Conservation (phyloP, 768 basidiomycete species). For the Naganishia vishniacii region DNA sequence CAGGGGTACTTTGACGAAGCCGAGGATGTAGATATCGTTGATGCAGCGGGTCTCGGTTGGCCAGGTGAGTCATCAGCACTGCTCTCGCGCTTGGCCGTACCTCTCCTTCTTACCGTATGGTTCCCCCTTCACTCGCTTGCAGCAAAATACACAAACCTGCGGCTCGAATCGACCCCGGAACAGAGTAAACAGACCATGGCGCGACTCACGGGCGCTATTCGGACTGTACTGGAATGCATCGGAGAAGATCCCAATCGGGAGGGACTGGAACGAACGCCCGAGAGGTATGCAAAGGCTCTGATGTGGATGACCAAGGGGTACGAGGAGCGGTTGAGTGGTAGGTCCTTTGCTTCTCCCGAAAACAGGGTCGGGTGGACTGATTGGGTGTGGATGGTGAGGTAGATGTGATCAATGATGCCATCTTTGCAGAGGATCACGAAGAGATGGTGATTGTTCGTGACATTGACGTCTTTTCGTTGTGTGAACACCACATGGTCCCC, state of each 20-base stretch:
- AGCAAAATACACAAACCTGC: constrained; percentile 81
- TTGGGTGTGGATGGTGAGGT: neutral
- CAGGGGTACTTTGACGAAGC: constrained; percentile 53
- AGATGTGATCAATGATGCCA: constrained; percentile 98
- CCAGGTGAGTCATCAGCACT: constrained; percentile 50
- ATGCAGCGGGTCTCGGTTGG: constrained; percentile 71
- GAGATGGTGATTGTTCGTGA: constrained; percentile 98
- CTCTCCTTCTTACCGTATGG: too few relatives aligned
- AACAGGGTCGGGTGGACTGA: neutral
- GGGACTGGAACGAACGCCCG: constrained; percentile 83
- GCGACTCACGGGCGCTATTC: constrained; percentile 74
- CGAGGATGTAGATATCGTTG: constrained; percentile 33
- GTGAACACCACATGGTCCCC: constrained; percentile 97
- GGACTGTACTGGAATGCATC: constrained; percentile 90
- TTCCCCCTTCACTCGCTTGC: too few relatives aligned
- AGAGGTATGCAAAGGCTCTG: constrained; percentile 90
- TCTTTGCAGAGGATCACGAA: constrained; percentile 98
- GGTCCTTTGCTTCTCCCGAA: constrained; percentile 17
- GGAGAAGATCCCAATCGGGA: constrained; percentile 97
- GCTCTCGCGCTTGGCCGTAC: too few relatives aligned
- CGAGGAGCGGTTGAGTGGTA: constrained; percentile 87
- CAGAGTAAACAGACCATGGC: constrained; percentile 68
- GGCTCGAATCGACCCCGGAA: constrained; percentile 70
- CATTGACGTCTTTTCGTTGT: constrained; percentile 92
- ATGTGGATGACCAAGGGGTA: constrained; percentile 99